A percentile compares a stretch with the other conserved stretches of the same genome.
phyloP scores from a whole-genome alignment of 2,329 filamentous ascomycete genomes.

The Sporothrix pseudoabietina region DNA sequence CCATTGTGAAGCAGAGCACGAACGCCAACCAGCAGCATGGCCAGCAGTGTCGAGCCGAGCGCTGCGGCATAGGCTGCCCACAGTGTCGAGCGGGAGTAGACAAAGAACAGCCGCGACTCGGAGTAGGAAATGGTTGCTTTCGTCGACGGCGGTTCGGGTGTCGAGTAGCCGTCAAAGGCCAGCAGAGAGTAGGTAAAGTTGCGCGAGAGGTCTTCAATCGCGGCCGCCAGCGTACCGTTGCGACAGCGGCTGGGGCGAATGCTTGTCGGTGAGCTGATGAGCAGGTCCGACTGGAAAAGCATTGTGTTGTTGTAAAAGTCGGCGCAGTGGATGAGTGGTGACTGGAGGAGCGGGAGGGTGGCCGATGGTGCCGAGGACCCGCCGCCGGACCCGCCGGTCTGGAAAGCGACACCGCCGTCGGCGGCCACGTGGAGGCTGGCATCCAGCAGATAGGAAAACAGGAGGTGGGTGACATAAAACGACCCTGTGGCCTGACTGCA shows the following conservation, averaged over 20 bases:
- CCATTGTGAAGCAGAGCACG: constrained; percentile 47
- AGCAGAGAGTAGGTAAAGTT: constrained; percentile 31
- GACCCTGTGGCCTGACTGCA: constrained; percentile 14
- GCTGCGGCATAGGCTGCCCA: constrained; percentile 74
- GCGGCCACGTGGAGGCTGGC: neutral
- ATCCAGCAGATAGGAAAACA: constrained; percentile 25
- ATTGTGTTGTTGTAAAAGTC: constrained; percentile 27
- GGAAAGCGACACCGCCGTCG: neutral
- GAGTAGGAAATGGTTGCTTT: constrained; percentile 1
- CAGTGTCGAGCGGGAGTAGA: constrained; percentile 19
- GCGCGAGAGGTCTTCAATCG: constrained; percentile 32
- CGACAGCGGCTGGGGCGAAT: constrained; percentile 16
- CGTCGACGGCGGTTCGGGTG: neutral
- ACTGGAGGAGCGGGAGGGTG: constrained; percentile 26
- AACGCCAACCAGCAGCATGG: constrained; percentile 34
- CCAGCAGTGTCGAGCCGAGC: constrained; percentile 54
- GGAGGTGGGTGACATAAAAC: constrained; percentile 25
- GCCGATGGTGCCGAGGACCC: neutral
- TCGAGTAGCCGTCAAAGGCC: constrained; percentile 24
- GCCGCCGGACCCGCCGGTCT: neutral
- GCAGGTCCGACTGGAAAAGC: neutral
- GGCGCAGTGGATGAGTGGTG: constrained; percentile 27
- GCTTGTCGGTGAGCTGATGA: neutral
- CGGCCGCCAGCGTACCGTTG: constrained; percentile 29
- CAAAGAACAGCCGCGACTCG: constrained; percentile 23